phyloP scores from a whole-genome alignment of 768 basidiomycete genomes.

The Suillus americanus region DNA sequence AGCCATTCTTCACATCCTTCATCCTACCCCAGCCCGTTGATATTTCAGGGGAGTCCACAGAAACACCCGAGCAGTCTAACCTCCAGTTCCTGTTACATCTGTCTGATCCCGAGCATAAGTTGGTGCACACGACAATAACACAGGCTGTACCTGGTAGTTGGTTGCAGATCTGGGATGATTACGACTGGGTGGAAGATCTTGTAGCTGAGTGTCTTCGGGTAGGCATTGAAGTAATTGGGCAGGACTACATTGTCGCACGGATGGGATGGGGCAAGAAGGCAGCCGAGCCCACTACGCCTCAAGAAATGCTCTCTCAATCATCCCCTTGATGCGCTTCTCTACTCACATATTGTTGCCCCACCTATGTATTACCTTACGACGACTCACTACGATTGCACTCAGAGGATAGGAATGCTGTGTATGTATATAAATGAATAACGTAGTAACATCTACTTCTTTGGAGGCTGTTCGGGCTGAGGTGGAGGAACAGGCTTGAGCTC shows the following conservation, averaged over 20 bases:
- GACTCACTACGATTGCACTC: neutral
- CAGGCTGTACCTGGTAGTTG: conserved; percentile 84
- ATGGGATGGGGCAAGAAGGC: conserved; percentile 74
- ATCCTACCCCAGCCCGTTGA: conserved; percentile 37
- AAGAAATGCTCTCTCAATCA: conserved; percentile 6
- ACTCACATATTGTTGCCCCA: neutral
- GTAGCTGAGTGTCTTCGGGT: conserved; percentile 84
- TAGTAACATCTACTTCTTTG: conserved; percentile 63
- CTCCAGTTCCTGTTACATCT: conserved; percentile 67
- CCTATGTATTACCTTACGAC: neutral
- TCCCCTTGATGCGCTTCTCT: neutral
- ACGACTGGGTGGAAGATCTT: conserved; percentile 95
- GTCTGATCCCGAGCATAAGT: conserved; percentile 75
- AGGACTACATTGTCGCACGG: conserved; percentile 83
- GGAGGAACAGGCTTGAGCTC: conserved; percentile 76
- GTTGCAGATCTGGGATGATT: conserved; percentile 88
- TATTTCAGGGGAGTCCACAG: conserved; percentile 20
- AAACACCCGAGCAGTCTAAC: conserved; percentile 31
- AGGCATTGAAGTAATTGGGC: conserved; percentile 87
- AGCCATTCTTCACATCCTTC: conserved; percentile 73
- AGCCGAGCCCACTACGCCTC: neutral
- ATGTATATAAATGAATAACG: conserved; percentile 2
- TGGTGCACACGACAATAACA: conserved; percentile 75
- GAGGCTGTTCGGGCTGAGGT: conserved; percentile 70
- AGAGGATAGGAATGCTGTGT: conserved; percentile 1